Evolutionary conservation across 352 stramenopile genomes (phyloP), one percentile per base, ranked within the genome.

Genomic region (Elongisporangium anandrum): DNA sequence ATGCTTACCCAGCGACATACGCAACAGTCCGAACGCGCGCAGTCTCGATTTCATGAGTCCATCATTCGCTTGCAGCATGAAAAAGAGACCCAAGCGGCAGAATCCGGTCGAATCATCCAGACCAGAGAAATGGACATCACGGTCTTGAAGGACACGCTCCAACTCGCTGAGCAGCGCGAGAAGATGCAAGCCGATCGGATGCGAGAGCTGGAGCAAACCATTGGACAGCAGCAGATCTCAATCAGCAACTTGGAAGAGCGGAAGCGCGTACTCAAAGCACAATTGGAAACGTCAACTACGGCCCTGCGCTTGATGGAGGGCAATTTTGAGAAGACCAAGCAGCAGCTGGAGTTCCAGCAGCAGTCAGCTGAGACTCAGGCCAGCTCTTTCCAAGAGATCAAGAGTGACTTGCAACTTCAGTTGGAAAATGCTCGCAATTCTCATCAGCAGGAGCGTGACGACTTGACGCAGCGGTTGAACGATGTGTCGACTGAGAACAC

Each of bases 401-500:
- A 75, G 53, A 65, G 70, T n/a, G 65, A 81, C 10, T 66, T 86
- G 19, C 63, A 45, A 17, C 57, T 68, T 4, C 60, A 88, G 52
- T 23, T 86, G 4, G 70, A 83, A 3, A 23, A 48, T 9, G 53
- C 81, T 52, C 77, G 72, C 9, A 52, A 10, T 4, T 61, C 58
- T 0, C 70, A 88, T 19, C 75, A 81, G 21, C 34, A 56, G 9
- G 73, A 92, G 21, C 78, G 73, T 29, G 85, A 90, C 56, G 59
- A 69, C 20, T 89, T 73, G 77, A 91, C 92, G 52, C 68, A 79
- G 39, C 76, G 76, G 16, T 59, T 85, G 22, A 81, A 79, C 4
- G 82, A 91, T 20, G 77, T 87, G 50, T 73, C 76, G 4, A 75
- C 81, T 2, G 79, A 90, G 41, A 84, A 80, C 52, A 66, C 73